A percentile compares a stretch with the other conserved stretches of the same genome.
phyloP scores from a whole-genome alignment of 495 filamentous ascomycete genomes.

The Lophiotrema nucula region DNA sequence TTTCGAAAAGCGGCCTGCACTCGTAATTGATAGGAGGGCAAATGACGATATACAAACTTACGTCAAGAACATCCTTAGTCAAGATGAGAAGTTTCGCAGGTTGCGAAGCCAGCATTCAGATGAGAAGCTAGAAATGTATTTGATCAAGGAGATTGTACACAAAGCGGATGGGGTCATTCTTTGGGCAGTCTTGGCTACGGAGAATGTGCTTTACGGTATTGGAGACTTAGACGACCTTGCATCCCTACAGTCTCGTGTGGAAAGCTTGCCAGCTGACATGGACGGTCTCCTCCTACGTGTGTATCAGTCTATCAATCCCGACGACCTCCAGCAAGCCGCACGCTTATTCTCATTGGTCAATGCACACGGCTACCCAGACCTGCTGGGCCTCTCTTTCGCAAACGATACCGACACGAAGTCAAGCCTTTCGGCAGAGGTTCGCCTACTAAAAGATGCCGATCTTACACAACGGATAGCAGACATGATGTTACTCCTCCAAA shows the following conservation, averaged over 20 bases:
- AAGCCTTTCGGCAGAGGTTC: conserved; percentile 3
- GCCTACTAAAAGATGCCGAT: neutral
- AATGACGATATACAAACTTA: conserved; percentile 1
- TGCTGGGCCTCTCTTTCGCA: conserved; percentile 9
- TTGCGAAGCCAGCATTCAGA: conserved; percentile 8
- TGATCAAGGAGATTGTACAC: conserved; percentile 11
- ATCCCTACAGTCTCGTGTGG: neutral
- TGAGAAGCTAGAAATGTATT: neutral
- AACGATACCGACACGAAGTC: conserved; percentile 7
- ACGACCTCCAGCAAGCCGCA: conserved; percentile 10
- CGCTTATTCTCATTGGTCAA: conserved; percentile 4
- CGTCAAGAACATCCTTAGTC: neutral
- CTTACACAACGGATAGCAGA: neutral
- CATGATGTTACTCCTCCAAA: conserved; percentile 1
- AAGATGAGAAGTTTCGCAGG: neutral
- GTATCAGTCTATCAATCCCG: neutral
- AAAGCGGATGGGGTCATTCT: conserved; percentile 14
- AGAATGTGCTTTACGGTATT: neutral
- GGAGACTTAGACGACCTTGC: conserved; percentile 2
- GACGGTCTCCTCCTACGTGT: conserved; percentile 7
- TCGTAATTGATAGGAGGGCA: conserved; percentile 2
- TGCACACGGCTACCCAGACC: conserved; percentile 14
- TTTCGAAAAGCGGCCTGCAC: conserved; percentile 2
- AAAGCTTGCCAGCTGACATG: conserved; percentile 5
- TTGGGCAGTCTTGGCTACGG: conserved; percentile 6